phyloP scores from a whole-genome alignment of 352 stramenopile species.

The Thalassiosira livingstoniorum region DNA sequence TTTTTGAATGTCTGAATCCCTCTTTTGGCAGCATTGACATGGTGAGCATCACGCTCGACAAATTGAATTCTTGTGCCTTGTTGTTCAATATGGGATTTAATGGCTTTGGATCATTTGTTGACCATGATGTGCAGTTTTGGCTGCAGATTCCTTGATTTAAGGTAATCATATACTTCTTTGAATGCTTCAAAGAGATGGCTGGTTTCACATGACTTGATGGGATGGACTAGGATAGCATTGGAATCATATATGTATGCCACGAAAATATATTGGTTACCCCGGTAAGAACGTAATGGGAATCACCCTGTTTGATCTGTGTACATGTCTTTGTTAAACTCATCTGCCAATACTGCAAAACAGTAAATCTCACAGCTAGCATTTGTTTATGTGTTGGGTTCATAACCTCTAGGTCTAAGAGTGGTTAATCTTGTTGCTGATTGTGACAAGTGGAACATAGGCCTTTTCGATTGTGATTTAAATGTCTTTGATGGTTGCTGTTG shows the following conservation, averaged over 20 bases:
- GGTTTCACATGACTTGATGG: constrained; percentile 25
- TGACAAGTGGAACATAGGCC: constrained; percentile 35
- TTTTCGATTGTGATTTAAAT: constrained; percentile 44
- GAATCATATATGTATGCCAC: constrained; percentile 24
- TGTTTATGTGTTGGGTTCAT: neutral
- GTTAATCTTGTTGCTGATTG: neutral
- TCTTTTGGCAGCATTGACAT: no score
- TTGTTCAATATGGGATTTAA: no score
- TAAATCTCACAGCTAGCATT: neutral
- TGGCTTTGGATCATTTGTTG: no score
- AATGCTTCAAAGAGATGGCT: neutral
- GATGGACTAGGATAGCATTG: constrained; percentile 32
- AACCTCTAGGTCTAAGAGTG: no score
- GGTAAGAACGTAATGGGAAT: constrained; percentile 32
- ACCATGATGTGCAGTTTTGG: no score
- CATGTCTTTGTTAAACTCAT: constrained; percentile 12
- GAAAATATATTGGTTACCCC: constrained; percentile 32
- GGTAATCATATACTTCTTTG: constrained; percentile 4
- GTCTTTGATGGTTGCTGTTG: constrained; percentile 53
- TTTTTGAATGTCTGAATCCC: no score
- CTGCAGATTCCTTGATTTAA: no score
- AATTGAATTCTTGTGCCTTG: no score
- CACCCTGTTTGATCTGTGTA: constrained; percentile 28
- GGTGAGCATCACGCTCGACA: no score
- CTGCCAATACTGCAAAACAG: constrained; percentile 20